Evolutionary conservation across 306 rosid genomes (phyloP).

Genomic region (Mimosa pudica): DNA sequence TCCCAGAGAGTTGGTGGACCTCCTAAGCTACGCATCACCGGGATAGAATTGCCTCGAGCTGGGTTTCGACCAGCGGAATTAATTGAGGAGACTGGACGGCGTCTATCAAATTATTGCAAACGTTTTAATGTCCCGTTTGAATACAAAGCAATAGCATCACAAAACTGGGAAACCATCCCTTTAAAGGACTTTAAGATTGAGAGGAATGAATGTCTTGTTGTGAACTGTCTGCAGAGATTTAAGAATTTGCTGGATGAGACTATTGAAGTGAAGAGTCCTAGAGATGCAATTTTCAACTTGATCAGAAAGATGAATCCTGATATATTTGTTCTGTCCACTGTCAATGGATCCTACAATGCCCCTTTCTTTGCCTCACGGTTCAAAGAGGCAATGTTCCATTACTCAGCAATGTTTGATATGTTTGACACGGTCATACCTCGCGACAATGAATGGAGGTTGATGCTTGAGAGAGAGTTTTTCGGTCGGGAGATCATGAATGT

Average conservation of each 20-base stretch:
- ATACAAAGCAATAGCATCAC: conserved; percentile 55
- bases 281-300: conserved; percentile 60
- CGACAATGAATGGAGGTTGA: conserved; percentile 51
- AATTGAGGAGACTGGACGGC: conserved; percentile 70
- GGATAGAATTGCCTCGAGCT: conserved; percentile 68
- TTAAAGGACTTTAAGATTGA: conserved; percentile 56
- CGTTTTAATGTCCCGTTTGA: conserved; percentile 73
- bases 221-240: conserved; percentile 53
- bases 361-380: conserved; percentile 77
- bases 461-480: conserved; percentile 57
- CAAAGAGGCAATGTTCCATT: conserved; percentile 75
- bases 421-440: conserved; percentile 49
- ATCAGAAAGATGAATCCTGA: conserved; percentile 71
- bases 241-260: conserved; percentile 66
- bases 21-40: conserved; percentile 78
- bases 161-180: conserved; percentile 65
- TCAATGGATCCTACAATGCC: conserved; percentile 68
- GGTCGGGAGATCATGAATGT: conserved; percentile 74
- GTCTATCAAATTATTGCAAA: conserved; percentile 62
- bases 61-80: conserved; percentile 73
- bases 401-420: conserved; percentile 63
- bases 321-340: conserved; percentile 51
- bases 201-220: conserved; percentile 56
- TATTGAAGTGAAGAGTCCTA: conserved; percentile 58
- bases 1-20: conserved; percentile 68